Evolutionary conservation across 164 flowering plant genomes (phyloP).

Genomic region (Sedum album): DNA sequence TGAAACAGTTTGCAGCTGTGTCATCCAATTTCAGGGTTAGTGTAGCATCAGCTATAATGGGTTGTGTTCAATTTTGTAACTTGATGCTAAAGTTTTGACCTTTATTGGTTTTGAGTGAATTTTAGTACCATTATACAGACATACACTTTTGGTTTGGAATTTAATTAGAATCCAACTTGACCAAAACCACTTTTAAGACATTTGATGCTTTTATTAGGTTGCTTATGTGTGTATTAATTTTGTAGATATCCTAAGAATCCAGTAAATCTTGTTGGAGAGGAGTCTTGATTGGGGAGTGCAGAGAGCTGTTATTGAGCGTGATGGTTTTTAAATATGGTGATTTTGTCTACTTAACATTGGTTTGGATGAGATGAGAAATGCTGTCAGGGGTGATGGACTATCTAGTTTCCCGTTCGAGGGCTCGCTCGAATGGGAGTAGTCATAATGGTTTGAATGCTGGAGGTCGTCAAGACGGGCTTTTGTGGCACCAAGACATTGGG

Average conservation of each 20-base stretch:
- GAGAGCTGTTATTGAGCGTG: background rate
- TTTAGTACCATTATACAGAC: background rate
- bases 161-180: no score
- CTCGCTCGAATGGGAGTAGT: background rate
- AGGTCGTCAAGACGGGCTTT: background rate
- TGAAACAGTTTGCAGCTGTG: background rate
- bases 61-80: background rate
- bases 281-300: background rate
- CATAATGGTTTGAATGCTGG: background rate
- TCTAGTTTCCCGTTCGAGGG: background rate
- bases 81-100: background rate
- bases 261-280: background rate
- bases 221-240: background rate
- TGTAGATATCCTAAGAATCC: no score
- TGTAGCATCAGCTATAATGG: background rate
- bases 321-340: background rate
- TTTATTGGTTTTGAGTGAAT: background rate
- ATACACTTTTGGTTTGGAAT: no score
- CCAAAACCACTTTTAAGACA: no score
- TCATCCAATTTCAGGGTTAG: background rate
- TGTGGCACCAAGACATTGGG: no score
- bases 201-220: no score
- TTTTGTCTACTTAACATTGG: no score
- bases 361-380: background rate
- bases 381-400: background rate